A percentile compares a stretch with the other conserved stretches of the same genome.
Conservation (phyloP, 208 protist genomes). For the Acanthamoeba triangularis region DNA sequence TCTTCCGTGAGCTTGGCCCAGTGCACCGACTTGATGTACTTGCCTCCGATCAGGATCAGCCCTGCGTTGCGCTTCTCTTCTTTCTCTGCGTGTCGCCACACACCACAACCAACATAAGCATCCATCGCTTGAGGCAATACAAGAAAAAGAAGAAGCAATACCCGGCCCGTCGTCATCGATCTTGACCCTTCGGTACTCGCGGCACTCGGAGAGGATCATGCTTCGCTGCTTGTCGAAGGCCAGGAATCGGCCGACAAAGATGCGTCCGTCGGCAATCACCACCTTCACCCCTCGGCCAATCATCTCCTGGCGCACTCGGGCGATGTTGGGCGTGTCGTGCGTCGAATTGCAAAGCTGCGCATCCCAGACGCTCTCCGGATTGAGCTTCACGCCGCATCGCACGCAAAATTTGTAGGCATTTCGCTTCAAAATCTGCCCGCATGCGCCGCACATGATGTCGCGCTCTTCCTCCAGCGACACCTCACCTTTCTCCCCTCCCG, state of each 20-base stretch:
- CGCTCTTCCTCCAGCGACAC: background rate
- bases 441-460: slow-evolving; percentile 65
- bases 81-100: background rate
- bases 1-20: slow-evolving; percentile 61
- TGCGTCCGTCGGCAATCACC: slow-evolving; percentile 47
- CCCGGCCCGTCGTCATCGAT: slow-evolving; percentile 9
- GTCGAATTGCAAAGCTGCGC: slow-evolving; percentile 25
- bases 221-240: slow-evolving; percentile 49
- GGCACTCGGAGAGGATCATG: slow-evolving; percentile 72
- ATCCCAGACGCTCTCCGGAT: slow-evolving; percentile 49
- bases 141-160: background rate
- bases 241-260: slow-evolving; percentile 70
- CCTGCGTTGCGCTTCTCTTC: slow-evolving; percentile 73
- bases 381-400: slow-evolving; percentile 38
- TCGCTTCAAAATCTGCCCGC: slow-evolving; percentile 33
- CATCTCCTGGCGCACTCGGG: slow-evolving; percentile 25
- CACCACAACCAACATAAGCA: too few relatives aligned
- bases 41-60: slow-evolving; percentile 71
- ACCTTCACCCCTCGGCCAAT: slow-evolving; percentile 41
- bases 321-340: slow-evolving; percentile 36
- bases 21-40: slow-evolving; percentile 33
- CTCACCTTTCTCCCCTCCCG: background rate
- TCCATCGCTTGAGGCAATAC: too few relatives aligned
- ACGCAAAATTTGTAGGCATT: slow-evolving; percentile 24
- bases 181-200: slow-evolving; percentile 55